These are phyloP conservation scores for Penicillium hesseltinei DNA, from an alignment of 2,329 filamentous ascomycete genomes.

Conservation along the genomic window DNA sequence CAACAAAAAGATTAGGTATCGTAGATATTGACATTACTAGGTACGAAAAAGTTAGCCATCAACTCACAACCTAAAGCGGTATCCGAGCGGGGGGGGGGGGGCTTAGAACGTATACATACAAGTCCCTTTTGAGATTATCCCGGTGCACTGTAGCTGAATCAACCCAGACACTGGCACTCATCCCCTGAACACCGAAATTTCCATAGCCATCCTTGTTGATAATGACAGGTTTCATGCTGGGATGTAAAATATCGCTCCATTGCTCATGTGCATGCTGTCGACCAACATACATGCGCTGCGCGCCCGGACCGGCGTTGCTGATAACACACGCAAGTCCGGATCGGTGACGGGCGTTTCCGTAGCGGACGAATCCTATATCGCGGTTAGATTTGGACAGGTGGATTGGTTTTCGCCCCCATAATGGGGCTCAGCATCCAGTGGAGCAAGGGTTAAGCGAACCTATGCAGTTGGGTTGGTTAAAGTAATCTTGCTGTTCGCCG, in stretches of 20 bases:
- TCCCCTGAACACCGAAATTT: slow-evolving; percentile 52
- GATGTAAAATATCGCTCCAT: slow-evolving; percentile 62
- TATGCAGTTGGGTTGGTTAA: slow-evolving; percentile 60
- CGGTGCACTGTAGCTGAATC: slow-evolving; percentile 46
- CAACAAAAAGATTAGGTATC: slow-evolving; percentile 3
- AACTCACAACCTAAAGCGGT: neutral
- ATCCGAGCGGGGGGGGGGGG: too few species aligned
- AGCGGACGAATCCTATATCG: slow-evolving; percentile 48
- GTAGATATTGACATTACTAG: slow-evolving; percentile 15
- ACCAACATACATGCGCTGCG: slow-evolving; percentile 63
- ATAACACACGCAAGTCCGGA: slow-evolving; percentile 57
- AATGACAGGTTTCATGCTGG: slow-evolving; percentile 52
- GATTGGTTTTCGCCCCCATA: neutral
- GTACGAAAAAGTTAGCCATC: neutral
- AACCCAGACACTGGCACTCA: slow-evolving; percentile 63
- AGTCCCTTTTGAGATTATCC: slow-evolving; percentile 7
- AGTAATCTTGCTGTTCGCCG: slow-evolving; percentile 64
- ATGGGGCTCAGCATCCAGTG: neutral
- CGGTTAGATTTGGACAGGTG: neutral
- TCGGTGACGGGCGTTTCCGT: slow-evolving; percentile 51
- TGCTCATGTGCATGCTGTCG: slow-evolving; percentile 55
- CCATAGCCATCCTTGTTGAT: slow-evolving; percentile 62
- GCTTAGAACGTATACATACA: slow-evolving; percentile 11
- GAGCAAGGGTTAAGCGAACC: slow-evolving; percentile 37
- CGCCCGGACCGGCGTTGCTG: slow-evolving; percentile 50